Evolutionary conservation across 2,329 filamentous ascomycete genomes (phyloP), one percentile per base, ranked within the genome.

Genomic region (Exophiala viscosa): DNA sequence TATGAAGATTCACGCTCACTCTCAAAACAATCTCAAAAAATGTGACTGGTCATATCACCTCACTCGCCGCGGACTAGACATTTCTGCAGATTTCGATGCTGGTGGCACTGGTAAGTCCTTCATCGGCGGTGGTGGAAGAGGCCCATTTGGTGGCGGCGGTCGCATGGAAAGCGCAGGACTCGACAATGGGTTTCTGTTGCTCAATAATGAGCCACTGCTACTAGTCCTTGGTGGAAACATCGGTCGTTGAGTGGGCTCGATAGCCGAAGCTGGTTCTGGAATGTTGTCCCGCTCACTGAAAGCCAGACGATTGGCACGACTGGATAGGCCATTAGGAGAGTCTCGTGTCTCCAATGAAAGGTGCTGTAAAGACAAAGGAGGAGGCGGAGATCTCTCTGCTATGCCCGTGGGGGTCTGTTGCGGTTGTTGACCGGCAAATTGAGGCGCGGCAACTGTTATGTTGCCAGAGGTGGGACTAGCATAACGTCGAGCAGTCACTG

Each of bases 381-480:
- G 66, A 8, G 70, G 57, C 5, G 58, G 67, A 8, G 69, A 70
- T 36, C 62, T 66, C 39, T 63, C 59, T 20, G 54, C 60, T 28
- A 63, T 58, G 10, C 60, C 60, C 13, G 59, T 60, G 5, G 60
- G 59, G n/a, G 56, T 61, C 8, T 50, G 43, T 50, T 50, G 45
- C 23, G 44, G 18, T 17, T 9, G 52, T 60, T 47, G 62, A 60
- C 55, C 64, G 58, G 60, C 62, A 62, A 65, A 66, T 45, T 67
- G 68, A 46, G 66, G 66, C 23, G 69, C 65, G 54, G 72, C 70
- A 55, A 88, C 82, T 35, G 84, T 84, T 54, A 89, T 88, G 62
- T 89, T 84, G 53, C 84, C 85, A 48, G 85, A 87, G 9, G 84
- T 87, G 31, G 86, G 85, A 14, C 84, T 87, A 58, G 74, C 73